Conservation (phyloP, 2,329 filamentous ascomycete species). For the Ilyonectria sp. region DNA sequence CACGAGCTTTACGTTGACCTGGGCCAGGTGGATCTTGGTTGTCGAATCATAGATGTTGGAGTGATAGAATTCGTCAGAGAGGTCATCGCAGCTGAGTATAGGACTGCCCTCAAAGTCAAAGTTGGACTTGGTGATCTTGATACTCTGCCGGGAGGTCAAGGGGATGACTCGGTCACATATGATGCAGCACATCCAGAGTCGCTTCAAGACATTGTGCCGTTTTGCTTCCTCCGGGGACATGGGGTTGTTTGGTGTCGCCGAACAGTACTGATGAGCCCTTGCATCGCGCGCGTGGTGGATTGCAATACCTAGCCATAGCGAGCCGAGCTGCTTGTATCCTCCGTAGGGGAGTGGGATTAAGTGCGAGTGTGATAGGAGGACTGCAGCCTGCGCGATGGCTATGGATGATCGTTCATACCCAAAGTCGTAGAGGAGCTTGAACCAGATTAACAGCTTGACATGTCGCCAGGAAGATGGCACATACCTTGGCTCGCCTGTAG, state of each 20-base stretch:
- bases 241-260: conserved; percentile 24
- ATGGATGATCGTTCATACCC: conserved; percentile 44
- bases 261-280: conserved; percentile 43
- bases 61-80: conserved; percentile 39
- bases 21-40: conserved; percentile 38
- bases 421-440: conserved; percentile 46
- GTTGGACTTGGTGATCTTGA: conserved; percentile 44
- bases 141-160: conserved; percentile 42
- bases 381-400: conserved; percentile 43
- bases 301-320: conserved; percentile 45
- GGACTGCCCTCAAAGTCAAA: conserved; percentile 43
- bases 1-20: conserved; percentile 41
- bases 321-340: conserved; percentile 45
- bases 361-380: conserved; percentile 44
- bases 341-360: conserved; percentile 44
- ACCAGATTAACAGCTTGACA: neutral
- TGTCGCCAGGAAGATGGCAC: accelerated
- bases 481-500: conserved; percentile 44
- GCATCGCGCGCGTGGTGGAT: conserved; percentile 46
- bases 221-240: conserved; percentile 33
- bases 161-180: conserved; percentile 43
- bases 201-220: conserved; percentile 41
- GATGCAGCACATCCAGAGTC: conserved; percentile 47
- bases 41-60: conserved; percentile 44
- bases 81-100: conserved; percentile 34